Conservation (phyloP, 2,329 filamentous ascomycete species). For the Colletotrichum agaves region DNA sequence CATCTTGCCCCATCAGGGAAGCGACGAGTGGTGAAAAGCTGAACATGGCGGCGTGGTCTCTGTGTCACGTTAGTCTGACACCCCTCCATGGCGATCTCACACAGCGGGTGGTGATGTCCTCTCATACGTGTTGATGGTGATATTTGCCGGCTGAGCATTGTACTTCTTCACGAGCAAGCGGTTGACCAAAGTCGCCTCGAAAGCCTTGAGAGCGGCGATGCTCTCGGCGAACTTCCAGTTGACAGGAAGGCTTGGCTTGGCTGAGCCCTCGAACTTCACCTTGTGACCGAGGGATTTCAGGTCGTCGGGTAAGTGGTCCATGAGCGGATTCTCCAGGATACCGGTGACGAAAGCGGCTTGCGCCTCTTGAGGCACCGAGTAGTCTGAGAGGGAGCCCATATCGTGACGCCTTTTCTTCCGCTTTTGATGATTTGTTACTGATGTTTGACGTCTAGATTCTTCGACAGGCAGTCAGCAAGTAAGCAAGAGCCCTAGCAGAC, state of each 20-base stretch:
- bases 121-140: conserved; percentile 57
- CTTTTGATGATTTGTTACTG: not conserved
- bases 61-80: not conserved
- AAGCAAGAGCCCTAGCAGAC: not conserved
- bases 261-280: conserved; percentile 55
- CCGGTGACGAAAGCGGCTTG: conserved; percentile 25
- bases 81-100: not conserved
- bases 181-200: conserved; percentile 59
- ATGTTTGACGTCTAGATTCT: too few relatives aligned
- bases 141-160: conserved; percentile 48
- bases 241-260: conserved; percentile 59
- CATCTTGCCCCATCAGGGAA: conserved; percentile 22
- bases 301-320: conserved; percentile 21
- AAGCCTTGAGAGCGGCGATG: conserved; percentile 58
- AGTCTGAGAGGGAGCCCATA: conserved; percentile 30
- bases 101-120: not conserved
- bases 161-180: conserved; percentile 59
- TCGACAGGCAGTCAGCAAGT: not conserved
- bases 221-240: conserved; percentile 68
- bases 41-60: conserved; percentile 34
- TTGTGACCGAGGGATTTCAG: conserved; percentile 22
- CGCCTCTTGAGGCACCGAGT: conserved; percentile 30
- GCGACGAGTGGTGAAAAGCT: conserved; percentile 29
- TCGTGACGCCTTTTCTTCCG: not conserved
- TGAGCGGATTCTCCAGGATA: conserved; percentile 25